phyloP scores from a whole-genome alignment of 1,284 basidiomycete genomes.

The Melampsora abietis-canadensis region DNA sequence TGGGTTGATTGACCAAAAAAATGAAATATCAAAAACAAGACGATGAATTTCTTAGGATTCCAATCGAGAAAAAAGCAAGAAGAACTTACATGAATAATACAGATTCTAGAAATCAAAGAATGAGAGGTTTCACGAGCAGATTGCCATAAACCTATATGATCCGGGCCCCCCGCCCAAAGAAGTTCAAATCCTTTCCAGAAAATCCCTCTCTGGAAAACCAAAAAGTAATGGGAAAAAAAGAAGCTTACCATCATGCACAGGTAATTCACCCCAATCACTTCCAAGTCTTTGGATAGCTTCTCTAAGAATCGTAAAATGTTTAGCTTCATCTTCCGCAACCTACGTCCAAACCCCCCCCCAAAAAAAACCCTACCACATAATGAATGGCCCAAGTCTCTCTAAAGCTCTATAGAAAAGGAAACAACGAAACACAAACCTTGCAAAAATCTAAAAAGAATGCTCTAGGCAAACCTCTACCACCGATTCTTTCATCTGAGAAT shows the following conservation, averaged over 20 bases:
- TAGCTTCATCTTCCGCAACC: conserved; percentile 48
- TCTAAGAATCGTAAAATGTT: conserved; percentile 52
- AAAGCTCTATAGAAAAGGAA: neutral
- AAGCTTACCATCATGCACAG: conserved; percentile 50
- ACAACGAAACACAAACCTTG: conserved; percentile 13
- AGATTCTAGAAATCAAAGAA: conserved; percentile 50
- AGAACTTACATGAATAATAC: conserved; percentile 50
- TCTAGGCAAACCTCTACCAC: no score
- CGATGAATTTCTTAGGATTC: no score
- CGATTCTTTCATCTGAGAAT: no score
- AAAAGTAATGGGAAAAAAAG: no score
- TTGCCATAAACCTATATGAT: conserved; percentile 50
- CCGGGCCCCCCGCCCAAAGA: no score
- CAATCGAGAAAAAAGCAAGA: neutral
- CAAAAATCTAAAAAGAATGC: conserved; percentile 40
- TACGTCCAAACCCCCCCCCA: neutral
- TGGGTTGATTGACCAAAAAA: no score
- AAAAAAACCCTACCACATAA: neutral
- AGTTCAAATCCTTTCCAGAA: no score
- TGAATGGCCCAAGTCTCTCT: no score
- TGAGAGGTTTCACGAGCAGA: conserved; percentile 52
- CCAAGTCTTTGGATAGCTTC: conserved; percentile 51
- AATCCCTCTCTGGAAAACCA: no score
- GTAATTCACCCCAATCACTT: conserved; percentile 52
- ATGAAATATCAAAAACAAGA: no score